These are phyloP conservation scores for Phoma sp. DNA, from an alignment of 2,329 filamentous ascomycete species.

Conservation along the genomic window DNA sequence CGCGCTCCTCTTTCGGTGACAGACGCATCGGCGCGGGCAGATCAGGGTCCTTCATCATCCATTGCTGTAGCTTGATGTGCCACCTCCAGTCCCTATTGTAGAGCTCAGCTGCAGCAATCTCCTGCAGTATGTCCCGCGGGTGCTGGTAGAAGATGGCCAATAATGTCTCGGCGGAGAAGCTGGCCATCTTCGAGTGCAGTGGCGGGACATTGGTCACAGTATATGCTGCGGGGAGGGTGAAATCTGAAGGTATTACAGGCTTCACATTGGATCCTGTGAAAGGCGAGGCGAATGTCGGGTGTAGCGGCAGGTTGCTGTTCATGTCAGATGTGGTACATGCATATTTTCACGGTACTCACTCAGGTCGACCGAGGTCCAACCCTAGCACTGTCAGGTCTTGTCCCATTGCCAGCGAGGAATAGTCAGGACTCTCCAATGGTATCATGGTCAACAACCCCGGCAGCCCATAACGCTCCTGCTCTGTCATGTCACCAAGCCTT, in stretches of 20 bases:
- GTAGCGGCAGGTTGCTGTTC: constrained; percentile 58
- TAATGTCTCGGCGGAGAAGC: constrained; percentile 68
- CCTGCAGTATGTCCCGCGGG: constrained; percentile 69
- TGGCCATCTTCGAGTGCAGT: constrained; percentile 62
- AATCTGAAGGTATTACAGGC: constrained; percentile 66
- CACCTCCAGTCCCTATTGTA: constrained; percentile 60
- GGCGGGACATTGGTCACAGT: constrained; percentile 70
- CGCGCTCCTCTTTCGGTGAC: constrained; percentile 56
- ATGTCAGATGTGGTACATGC: constrained; percentile 24
- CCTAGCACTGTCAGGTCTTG: constrained; percentile 69
- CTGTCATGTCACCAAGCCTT: constrained; percentile 63
- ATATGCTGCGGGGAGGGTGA: constrained; percentile 67
- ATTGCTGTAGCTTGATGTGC: constrained; percentile 60
- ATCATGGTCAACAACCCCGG: constrained; percentile 65
- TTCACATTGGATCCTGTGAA: constrained; percentile 65
- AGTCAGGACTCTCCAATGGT: constrained; percentile 59
- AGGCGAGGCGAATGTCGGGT: constrained; percentile 68
- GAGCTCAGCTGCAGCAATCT: constrained; percentile 68
- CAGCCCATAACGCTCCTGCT: constrained; percentile 65
- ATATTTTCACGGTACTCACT: constrained; percentile 51
- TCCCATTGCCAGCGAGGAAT: constrained; percentile 61
- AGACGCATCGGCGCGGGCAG: constrained; percentile 52
- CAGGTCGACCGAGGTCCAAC: constrained; percentile 67
- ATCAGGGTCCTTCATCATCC: constrained; percentile 61
- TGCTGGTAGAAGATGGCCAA: constrained; percentile 74